A percentile compares a stretch with the other conserved stretches of the same genome.
phyloP scores from a whole-genome alignment of 2,329 filamentous ascomycete species.

The Penicillium expansum region DNA sequence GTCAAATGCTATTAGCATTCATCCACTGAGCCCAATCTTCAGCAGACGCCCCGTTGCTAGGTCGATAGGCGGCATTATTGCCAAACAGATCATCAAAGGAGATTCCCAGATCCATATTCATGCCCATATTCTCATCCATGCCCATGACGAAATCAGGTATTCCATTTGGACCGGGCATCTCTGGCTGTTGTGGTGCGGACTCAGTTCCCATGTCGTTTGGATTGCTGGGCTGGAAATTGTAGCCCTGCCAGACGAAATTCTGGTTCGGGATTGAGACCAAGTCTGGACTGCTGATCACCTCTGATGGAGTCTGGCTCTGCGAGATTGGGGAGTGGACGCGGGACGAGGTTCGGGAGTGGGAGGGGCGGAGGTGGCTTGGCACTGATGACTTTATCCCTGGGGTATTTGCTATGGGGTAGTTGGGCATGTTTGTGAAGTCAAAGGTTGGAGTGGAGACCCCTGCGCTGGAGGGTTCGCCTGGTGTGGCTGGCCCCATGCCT shows the following conservation, averaged over 20 bases:
- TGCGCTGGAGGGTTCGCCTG: constrained; percentile 16
- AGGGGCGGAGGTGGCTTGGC: constrained; percentile 30
- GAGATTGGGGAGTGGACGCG: constrained; percentile 36
- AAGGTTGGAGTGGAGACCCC: constrained; percentile 26
- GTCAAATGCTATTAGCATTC: constrained; percentile 31
- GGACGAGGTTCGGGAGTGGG: constrained; percentile 25
- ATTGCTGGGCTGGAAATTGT: constrained; percentile 33
- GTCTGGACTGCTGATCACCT: constrained; percentile 40
- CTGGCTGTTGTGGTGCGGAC: constrained; percentile 22
- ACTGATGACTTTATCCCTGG: constrained; percentile 27
- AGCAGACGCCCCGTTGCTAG: constrained; percentile 26
- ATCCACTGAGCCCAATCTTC: constrained; percentile 44
- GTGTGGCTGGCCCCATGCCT: constrained; percentile 17
- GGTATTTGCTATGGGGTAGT: constrained; percentile 24
- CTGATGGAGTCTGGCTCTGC: constrained; percentile 32
- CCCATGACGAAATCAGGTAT: constrained; percentile 27
- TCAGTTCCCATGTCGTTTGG: constrained; percentile 15
- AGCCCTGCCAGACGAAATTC: constrained; percentile 43
- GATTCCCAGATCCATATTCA: constrained; percentile 36
- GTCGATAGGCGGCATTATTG: constrained; percentile 29
- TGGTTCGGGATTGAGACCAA: constrained; percentile 43
- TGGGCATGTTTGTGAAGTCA: constrained; percentile 30
- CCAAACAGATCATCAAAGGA: constrained; percentile 45
- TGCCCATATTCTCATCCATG: constrained; percentile 30
- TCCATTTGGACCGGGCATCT: constrained; percentile 20